Percentiles rank a stretch among this genome's conserved stretches.
These are phyloP conservation scores for Rhizoclosmatium globosum DNA, from an alignment of 192 early-diverging fungal species.

Conservation along the genomic window DNA sequence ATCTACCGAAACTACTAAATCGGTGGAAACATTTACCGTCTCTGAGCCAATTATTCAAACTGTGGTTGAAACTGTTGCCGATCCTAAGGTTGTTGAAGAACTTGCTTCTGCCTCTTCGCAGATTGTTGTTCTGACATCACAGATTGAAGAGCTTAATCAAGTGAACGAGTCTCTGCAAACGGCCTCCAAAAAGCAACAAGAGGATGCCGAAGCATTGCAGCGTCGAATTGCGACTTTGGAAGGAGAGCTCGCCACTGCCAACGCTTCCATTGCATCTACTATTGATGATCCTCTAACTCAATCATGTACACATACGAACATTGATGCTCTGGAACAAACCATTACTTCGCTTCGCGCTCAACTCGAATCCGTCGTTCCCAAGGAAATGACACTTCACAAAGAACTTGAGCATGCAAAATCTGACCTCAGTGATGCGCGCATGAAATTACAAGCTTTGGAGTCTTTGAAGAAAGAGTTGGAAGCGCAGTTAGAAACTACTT, in stretches of 20 bases:
- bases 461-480: conserved; percentile 18
- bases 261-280: not conserved
- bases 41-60: too few species aligned
- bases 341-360: not conserved
- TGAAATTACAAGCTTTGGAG: conserved; percentile 16
- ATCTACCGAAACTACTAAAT: not conserved
- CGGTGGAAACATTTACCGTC: not conserved
- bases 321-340: conserved; percentile 5
- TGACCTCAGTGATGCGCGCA: conserved; percentile 1
- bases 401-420: not conserved
- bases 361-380: not conserved
- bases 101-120: not conserved
- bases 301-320: conserved; percentile 9
- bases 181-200: not conserved
- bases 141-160: not conserved
- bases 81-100: not conserved
- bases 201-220: not conserved
- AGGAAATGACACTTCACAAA: not conserved
- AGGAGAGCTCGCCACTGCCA: not conserved
- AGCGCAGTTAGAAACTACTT: conserved; percentile 7
- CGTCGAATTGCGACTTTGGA: not conserved
- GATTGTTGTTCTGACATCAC: not conserved
- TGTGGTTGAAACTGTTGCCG: too few species aligned
- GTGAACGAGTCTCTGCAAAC: not conserved
- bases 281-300: not conserved